Conservation (phyloP, 176 grass and related monocot genomes). For the Avena atlantica region DNA sequence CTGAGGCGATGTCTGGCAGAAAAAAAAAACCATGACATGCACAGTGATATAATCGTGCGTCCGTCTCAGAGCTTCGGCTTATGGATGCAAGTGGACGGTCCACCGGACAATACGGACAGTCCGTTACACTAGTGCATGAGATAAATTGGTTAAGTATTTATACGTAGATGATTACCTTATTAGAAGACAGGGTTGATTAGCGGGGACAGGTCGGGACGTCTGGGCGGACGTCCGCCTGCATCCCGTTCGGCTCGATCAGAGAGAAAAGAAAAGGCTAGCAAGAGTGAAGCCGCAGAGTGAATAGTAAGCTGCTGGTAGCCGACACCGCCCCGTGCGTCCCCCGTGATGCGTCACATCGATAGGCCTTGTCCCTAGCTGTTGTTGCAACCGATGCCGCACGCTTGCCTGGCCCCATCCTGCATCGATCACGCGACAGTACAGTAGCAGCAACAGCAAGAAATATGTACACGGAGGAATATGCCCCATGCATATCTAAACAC, state of each 20-base stretch:
- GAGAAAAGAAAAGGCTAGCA: neutral
- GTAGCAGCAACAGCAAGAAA: neutral
- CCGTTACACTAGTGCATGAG: too few relatives aligned
- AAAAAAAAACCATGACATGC: too few relatives aligned
- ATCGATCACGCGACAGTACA: neutral
- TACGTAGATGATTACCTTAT: too few relatives aligned
- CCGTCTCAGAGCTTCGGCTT: neutral
- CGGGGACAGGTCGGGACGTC: too few relatives aligned
- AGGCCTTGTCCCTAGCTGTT: neutral
- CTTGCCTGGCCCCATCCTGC: neutral
- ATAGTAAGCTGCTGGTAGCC: neutral
- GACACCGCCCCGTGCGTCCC: neutral
- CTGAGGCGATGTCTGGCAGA: too few relatives aligned
- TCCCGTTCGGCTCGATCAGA: neutral
- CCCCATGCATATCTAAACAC: neutral
- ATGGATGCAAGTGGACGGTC: too few relatives aligned
- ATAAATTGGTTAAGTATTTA: too few relatives aligned
- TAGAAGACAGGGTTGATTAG: too few relatives aligned
- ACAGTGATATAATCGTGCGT: too few relatives aligned
- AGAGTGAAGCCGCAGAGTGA: neutral
- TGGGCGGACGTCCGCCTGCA: too few relatives aligned
- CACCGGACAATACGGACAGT: too few relatives aligned
- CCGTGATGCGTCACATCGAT: neutral
- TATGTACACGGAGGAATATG: neutral
- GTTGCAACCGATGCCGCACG: constrained; percentile 9